Evolutionary conservation across 75 land plant species (phyloP).

Genomic region (Larix kaempferi): DNA sequence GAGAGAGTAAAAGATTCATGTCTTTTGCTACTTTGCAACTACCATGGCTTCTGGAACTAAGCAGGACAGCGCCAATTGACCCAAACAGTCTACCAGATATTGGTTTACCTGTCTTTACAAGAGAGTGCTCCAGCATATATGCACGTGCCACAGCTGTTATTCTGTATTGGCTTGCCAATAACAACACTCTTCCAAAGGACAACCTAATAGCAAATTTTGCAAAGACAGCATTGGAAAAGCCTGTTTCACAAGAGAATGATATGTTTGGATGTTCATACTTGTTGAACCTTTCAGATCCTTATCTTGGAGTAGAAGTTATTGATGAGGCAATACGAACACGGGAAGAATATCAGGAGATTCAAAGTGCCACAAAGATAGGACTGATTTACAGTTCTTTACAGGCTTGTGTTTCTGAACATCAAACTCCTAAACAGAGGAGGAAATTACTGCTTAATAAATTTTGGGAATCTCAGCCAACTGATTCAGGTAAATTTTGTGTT

Average conservation of each 20-base stretch:
- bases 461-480: conserved; percentile 30
- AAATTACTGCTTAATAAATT: conserved; percentile 38
- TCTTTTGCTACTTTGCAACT: conserved; percentile 63
- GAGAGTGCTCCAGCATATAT: conserved; percentile 23
- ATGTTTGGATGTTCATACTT: conserved; percentile 59
- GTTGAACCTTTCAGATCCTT: conserved; percentile 74
- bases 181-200: conserved; percentile 60
- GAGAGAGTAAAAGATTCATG: conserved; percentile 48
- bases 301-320: conserved; percentile 65
- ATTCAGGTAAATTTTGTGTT: conserved; percentile 37
- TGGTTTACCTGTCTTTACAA: conserved; percentile 13
- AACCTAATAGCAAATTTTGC: conserved; percentile 66
- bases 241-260: conserved; percentile 50
- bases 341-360: conserved; percentile 39
- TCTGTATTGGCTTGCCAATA: conserved; percentile 65
- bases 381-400: conserved; percentile 62
- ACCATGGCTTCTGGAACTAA: conserved; percentile 78
- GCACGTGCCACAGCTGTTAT: conserved; percentile 41
- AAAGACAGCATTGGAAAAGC: conserved; percentile 51
- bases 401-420: conserved; percentile 28
- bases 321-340: conserved; percentile 61
- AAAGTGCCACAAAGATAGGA: conserved; percentile 69
- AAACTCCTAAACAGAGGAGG: conserved; percentile 54
- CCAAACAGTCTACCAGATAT: conserved; percentile 9
- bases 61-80: conserved; percentile 25